Percentiles rank a stretch among this genome's conserved stretches.
phyloP scores from a whole-genome alignment of 192 early-diverging fungal genomes.

The Backusella macrospora region DNA sequence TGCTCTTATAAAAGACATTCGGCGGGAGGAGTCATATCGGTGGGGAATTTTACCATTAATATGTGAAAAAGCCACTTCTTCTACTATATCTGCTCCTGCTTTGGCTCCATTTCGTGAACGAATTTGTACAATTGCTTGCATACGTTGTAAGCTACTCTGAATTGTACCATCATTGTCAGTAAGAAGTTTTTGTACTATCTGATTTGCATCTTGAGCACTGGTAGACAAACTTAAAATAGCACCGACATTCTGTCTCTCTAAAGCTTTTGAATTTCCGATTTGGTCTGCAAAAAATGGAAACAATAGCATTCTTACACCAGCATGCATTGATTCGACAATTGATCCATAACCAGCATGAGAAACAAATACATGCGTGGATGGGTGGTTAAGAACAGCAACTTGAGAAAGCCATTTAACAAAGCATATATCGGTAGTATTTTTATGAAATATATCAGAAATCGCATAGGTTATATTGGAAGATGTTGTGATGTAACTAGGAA shows the following conservation, averaged over 20 bases:
- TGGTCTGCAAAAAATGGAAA: slow-evolving; percentile 40
- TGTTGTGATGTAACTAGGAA: neutral
- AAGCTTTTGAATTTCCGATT: neutral
- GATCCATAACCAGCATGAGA: slow-evolving; percentile 36
- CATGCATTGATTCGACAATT: slow-evolving; percentile 35
- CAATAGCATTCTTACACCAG: slow-evolving; percentile 29
- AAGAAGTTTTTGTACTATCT: neutral
- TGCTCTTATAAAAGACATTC: slow-evolving; percentile 24
- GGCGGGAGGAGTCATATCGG: slow-evolving; percentile 15
- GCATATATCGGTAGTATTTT: neutral
- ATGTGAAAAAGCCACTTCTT: slow-evolving; percentile 23
- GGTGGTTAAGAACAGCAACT: slow-evolving; percentile 34
- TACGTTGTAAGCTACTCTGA: neutral
- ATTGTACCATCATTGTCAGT: neutral
- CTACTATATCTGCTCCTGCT: slow-evolving; percentile 26
- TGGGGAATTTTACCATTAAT: slow-evolving; percentile 15
- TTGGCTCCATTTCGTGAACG: slow-evolving; percentile 12
- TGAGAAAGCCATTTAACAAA: slow-evolving; percentile 34
- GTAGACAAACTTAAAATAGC: neutral
- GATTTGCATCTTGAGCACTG: neutral
- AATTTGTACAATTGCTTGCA: slow-evolving; percentile 22
- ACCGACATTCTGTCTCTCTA: neutral
- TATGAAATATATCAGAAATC: neutral
- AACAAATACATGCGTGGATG: slow-evolving; percentile 25
- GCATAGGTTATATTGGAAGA: neutral